Conservation (phyloP, 768 basidiomycete genomes). For the Suillus alpinus region DNA sequence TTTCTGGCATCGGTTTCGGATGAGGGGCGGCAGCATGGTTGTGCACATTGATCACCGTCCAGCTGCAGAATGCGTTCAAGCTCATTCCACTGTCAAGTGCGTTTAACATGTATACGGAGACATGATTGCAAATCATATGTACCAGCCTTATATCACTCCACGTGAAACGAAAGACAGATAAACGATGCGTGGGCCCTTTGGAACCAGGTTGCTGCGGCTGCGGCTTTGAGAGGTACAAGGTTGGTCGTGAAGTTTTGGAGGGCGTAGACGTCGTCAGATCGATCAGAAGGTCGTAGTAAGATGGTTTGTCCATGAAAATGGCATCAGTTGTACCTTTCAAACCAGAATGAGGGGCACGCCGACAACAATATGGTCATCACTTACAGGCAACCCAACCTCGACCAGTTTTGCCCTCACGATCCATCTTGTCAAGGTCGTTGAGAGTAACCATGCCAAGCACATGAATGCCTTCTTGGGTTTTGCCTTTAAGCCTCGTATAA, state of each 20-base stretch:
- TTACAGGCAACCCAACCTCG: conserved; percentile 82
- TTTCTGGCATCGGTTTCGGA: conserved; percentile 31
- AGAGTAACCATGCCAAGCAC: conserved; percentile 83
- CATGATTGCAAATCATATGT: conserved; percentile 16
- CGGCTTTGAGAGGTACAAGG: conserved; percentile 59
- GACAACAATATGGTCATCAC: conserved; percentile 19
- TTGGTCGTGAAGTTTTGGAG: conserved; percentile 59
- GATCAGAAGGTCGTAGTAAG: conserved; percentile 77
- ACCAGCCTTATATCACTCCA: conserved; percentile 84
- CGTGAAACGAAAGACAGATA: conserved; percentile 67
- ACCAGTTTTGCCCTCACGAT: conserved; percentile 53
- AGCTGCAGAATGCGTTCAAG: conserved; percentile 66
- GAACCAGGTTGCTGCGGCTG: conserved; percentile 31
- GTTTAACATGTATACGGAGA: background rate
- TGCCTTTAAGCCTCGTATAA: conserved; percentile 33
- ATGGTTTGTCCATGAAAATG: conserved; percentile 78
- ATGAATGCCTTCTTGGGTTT: conserved; percentile 50
- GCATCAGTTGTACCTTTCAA: conserved; percentile 72
- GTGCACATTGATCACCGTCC: conserved; percentile 34
- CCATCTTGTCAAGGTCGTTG: conserved; percentile 63
- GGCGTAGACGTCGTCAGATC: conserved; percentile 71
- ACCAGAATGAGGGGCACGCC: background rate
- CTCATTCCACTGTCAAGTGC: conserved; percentile 65
- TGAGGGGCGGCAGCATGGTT: conserved; percentile 34
- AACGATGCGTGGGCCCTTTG: conserved; percentile 47